Evolutionary conservation across 129 eudicot species (phyloP).

Genomic region (Ambrosia artemisiifolia): DNA sequence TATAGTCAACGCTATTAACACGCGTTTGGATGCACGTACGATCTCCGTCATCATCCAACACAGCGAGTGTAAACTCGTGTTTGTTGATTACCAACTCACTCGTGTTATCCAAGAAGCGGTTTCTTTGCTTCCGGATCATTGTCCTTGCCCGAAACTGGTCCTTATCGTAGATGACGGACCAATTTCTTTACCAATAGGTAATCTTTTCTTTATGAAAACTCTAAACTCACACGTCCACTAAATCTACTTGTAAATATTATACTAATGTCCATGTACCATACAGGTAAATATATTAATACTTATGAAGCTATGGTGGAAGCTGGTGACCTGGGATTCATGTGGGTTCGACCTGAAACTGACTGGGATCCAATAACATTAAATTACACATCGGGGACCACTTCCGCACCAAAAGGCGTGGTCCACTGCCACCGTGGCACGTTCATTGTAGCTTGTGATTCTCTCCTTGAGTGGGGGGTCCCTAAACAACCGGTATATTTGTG

Average conservation of each 20-base stretch:
- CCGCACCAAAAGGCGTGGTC: slow-evolving; percentile 59
- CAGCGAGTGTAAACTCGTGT: slow-evolving; percentile 27
- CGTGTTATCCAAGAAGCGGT: slow-evolving; percentile 14
- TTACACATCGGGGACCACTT: slow-evolving; percentile 62
- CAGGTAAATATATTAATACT: not conserved
- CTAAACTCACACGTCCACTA: no score
- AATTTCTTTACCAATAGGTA: not conserved
- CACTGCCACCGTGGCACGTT: slow-evolving; percentile 58
- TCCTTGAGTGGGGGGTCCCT: slow-evolving; percentile 55
- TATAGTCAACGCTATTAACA: slow-evolving; percentile 29
- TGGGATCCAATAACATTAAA: slow-evolving; percentile 56
- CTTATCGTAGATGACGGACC: slow-evolving; percentile 28
- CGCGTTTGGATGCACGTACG: slow-evolving; percentile 32
- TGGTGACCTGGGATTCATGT: slow-evolving; percentile 45
- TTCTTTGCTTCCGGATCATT: slow-evolving; percentile 9
- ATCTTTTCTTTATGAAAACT: no score
- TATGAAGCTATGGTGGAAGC: slow-evolving; percentile 39
- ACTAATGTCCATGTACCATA: no score
- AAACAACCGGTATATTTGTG: slow-evolving; percentile 54
- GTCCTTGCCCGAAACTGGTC: slow-evolving; percentile 25
- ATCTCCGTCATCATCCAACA: slow-evolving; percentile 23
- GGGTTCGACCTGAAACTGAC: slow-evolving; percentile 51
- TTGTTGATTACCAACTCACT: slow-evolving; percentile 31
- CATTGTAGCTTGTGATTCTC: slow-evolving; percentile 37
- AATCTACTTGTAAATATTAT: no score